These are phyloP conservation scores for Abortiporus biennis DNA, from an alignment of 1,284 basidiomycete genomes.

Conservation along the genomic window DNA sequence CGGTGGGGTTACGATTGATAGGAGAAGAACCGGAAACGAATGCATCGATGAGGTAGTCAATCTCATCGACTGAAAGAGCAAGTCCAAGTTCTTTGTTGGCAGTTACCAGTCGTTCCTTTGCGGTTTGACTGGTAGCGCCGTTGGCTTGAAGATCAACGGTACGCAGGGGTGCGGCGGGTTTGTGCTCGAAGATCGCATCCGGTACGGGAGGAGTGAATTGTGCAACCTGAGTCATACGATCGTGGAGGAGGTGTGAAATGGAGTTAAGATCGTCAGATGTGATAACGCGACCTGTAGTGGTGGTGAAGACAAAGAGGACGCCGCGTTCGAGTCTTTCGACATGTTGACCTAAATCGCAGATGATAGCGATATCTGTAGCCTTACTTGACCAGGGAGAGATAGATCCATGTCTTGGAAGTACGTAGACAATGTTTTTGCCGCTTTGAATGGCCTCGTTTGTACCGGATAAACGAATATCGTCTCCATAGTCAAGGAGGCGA, in stretches of 20 bases:
- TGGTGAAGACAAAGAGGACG: constrained; percentile 65
- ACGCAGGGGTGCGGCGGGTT: constrained; percentile 63
- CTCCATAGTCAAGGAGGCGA: constrained; percentile 84
- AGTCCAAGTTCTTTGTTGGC: constrained; percentile 89
- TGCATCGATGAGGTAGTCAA: constrained; percentile 88
- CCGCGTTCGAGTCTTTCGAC: constrained; percentile 86
- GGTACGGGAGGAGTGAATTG: constrained; percentile 55
- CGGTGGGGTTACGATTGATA: constrained; percentile 81
- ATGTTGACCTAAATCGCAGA: constrained; percentile 73
- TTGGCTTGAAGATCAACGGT: constrained; percentile 53
- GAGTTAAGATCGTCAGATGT: constrained; percentile 34
- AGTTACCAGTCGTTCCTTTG: constrained; percentile 56
- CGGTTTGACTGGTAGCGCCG: constrained; percentile 24
- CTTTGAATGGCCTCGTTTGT: constrained; percentile 38
- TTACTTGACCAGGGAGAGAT: constrained; percentile 97
- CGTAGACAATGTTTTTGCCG: constrained; percentile 51
- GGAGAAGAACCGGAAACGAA: constrained; percentile 69
- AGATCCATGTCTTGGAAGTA: constrained; percentile 76
- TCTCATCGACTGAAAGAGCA: constrained; percentile 87
- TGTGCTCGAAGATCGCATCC: constrained; percentile 66
- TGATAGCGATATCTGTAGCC: constrained; percentile 90
- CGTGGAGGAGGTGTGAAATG: constrained; percentile 74
- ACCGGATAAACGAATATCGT: constrained; percentile 51
- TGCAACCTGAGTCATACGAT: constrained; percentile 93
- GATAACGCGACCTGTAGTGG: constrained; percentile 34